Conservation (phyloP, 257 asterid genomes). For the Nicotiana benthamiana region DNA sequence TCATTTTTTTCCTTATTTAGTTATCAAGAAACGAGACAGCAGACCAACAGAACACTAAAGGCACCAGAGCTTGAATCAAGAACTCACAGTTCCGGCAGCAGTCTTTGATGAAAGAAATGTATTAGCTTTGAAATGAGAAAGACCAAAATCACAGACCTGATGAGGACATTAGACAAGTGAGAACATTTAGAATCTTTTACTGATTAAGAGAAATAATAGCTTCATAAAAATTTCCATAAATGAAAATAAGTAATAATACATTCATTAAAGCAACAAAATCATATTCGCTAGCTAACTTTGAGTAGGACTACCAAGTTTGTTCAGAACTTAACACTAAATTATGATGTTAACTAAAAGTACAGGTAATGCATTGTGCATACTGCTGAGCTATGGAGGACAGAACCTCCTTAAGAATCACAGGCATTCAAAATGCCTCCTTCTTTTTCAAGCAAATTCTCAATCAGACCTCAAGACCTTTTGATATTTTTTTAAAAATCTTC, state of each 20-base stretch:
- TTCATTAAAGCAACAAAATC: too few relatives aligned
- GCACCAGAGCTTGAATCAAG: slow-evolving; percentile 17
- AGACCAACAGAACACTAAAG: background rate
- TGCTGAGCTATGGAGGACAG: background rate
- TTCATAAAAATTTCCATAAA: background rate
- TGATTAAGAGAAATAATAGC: background rate
- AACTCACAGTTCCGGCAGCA: slow-evolving; percentile 96
- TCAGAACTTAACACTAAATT: too few relatives aligned
- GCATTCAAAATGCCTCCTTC: background rate
- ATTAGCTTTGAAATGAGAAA: slow-evolving; percentile 84
- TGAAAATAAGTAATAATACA: too few relatives aligned
- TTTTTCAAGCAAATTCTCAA: background rate
- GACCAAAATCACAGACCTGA: slow-evolving; percentile 98
- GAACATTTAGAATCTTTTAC: background rate
- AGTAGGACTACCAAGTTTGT: background rate
- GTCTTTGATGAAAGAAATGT: slow-evolving; percentile 95
- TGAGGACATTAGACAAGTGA: slow-evolving; percentile 19
- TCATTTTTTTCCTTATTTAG: background rate
- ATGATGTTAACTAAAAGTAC: background rate
- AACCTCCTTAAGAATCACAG: background rate
- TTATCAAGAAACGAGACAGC: background rate
- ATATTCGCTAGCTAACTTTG: too few relatives aligned
- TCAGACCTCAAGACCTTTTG: background rate
- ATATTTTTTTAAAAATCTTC: background rate
- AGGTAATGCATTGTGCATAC: background rate